These are phyloP conservation scores for Penicillium antarcticum DNA, from an alignment of 495 filamentous ascomycete species.

Conservation along the genomic window DNA sequence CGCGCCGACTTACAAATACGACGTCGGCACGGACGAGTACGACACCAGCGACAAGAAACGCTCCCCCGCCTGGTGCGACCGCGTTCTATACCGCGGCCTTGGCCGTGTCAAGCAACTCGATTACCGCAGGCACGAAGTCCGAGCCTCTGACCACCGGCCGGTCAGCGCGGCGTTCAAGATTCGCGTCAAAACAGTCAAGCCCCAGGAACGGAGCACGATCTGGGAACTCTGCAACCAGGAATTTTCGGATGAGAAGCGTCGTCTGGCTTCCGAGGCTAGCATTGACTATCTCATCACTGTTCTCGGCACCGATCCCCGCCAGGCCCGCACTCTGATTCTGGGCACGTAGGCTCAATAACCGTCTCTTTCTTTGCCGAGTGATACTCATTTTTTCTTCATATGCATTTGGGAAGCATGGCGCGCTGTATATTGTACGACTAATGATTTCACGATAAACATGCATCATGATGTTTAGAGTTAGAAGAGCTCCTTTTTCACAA, in stretches of 20 bases:
- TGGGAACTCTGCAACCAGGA: constrained; percentile 70
- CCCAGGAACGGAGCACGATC: constrained; percentile 56
- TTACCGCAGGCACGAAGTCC: constrained; percentile 84
- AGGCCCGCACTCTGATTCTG: constrained; percentile 43
- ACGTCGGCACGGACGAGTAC: constrained; percentile 90
- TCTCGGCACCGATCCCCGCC: constrained; percentile 44
- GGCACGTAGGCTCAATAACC: constrained; percentile 17
- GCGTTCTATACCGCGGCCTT: constrained; percentile 79
- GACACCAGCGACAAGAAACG: constrained; percentile 93
- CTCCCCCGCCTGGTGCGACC: constrained; percentile 96
- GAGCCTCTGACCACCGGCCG: constrained; percentile 87
- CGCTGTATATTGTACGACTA: constrained; percentile 37
- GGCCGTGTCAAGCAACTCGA: constrained; percentile 83
- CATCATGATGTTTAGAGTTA: constrained; percentile 29
- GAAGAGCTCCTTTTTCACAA: background rate
- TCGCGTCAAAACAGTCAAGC: constrained; percentile 73
- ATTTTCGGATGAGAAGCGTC: constrained; percentile 66
- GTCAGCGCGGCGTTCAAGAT: constrained; percentile 82
- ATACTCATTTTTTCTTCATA: constrained; percentile 8
- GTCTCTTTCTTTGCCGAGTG: constrained; percentile 5
- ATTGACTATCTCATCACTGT: constrained; percentile 53
- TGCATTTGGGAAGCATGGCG: constrained; percentile 7
- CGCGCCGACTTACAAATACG: constrained; percentile 96
- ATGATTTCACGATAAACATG: constrained; percentile 48
- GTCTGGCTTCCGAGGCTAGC: constrained; percentile 59